phyloP scores from a whole-genome alignment of 1,139 yeast genomes.

The Suhomyces kunorum region DNA sequence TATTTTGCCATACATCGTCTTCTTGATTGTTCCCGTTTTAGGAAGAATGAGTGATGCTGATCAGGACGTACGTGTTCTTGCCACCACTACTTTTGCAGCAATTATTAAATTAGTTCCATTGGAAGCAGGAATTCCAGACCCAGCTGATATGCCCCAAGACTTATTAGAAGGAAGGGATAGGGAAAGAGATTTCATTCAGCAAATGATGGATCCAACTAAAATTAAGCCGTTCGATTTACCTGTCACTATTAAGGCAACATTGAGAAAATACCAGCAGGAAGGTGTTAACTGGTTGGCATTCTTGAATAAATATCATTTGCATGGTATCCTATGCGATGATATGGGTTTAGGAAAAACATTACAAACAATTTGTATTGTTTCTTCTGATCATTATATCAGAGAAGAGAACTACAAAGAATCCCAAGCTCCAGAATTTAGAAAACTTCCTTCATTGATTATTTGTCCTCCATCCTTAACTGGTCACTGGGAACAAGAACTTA shows the following conservation, averaged over 20 bases:
- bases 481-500: constrained; percentile 97
- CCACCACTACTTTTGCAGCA: constrained; percentile 96
- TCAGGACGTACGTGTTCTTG: constrained; percentile 81
- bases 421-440: constrained; percentile 65
- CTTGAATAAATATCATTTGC: constrained; percentile 89
- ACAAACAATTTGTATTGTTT: constrained; percentile 94
- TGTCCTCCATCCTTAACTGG: constrained; percentile 98
- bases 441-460: constrained; percentile 79
- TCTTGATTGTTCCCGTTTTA: constrained; percentile 90
- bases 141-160: constrained; percentile 85
- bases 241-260: constrained; percentile 86
- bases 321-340: constrained; percentile 97
- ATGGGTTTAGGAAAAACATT: constrained; percentile 98
- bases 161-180: constrained; percentile 86
- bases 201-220: constrained; percentile 98
- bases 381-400: constrained; percentile 91
- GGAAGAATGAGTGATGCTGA: constrained; percentile 98
- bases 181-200: constrained; percentile 92
- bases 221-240: constrained; percentile 87
- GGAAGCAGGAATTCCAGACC: constrained; percentile 97
- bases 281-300: constrained; percentile 99
- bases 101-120: constrained; percentile 93
- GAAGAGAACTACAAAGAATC: constrained; percentile 67
- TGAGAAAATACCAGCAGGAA: constrained; percentile 95
- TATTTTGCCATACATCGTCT: constrained; percentile 91